Percentiles rank a stretch among this genome's conserved stretches.
Conservation (phyloP, 257 asterid genomes). For the Petrea volubilis region DNA sequence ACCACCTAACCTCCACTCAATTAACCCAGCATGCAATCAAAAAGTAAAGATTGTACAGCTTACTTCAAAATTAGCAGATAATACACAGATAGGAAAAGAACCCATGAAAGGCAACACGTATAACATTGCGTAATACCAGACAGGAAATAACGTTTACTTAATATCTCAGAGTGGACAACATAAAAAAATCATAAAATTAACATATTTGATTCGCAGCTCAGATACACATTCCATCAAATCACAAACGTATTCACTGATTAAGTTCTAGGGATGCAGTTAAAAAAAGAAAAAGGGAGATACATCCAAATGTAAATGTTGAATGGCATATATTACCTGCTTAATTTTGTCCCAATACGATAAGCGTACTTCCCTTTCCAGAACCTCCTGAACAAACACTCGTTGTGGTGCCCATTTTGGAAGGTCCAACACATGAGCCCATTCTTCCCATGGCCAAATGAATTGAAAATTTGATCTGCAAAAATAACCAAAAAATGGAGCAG, state of each 20-base stretch:
- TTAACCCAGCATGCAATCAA: not conserved
- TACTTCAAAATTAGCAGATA: not conserved
- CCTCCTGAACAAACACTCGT: slow-evolving; percentile 95
- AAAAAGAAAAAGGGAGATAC: slow-evolving; percentile 10
- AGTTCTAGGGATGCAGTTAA: not conserved
- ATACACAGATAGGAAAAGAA: not conserved
- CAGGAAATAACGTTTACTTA: not conserved
- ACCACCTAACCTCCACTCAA: not conserved
- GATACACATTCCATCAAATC: slow-evolving; percentile 7
- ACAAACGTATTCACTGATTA: not conserved
- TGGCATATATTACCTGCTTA: slow-evolving; percentile 65
- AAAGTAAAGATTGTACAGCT: slow-evolving; percentile 4
- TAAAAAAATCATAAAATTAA: not conserved
- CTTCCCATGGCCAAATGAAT: slow-evolving; percentile 99
- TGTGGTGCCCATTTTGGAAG: slow-evolving; percentile 99
- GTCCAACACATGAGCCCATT: slow-evolving; percentile 92
- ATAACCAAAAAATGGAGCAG: slow-evolving; percentile 11
- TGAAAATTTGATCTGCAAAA: slow-evolving; percentile 89
- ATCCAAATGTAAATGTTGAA: slow-evolving; percentile 4
- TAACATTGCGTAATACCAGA: not conserved
- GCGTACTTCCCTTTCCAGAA: slow-evolving; percentile 96
- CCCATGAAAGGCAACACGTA: not conserved
- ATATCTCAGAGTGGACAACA: not conserved
- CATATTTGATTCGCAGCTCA: not conserved
- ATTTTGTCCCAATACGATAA: slow-evolving; percentile 95